phyloP scores from a whole-genome alignment of 2,329 filamentous ascomycete species.

The Ceratocystis diversiconidia region DNA sequence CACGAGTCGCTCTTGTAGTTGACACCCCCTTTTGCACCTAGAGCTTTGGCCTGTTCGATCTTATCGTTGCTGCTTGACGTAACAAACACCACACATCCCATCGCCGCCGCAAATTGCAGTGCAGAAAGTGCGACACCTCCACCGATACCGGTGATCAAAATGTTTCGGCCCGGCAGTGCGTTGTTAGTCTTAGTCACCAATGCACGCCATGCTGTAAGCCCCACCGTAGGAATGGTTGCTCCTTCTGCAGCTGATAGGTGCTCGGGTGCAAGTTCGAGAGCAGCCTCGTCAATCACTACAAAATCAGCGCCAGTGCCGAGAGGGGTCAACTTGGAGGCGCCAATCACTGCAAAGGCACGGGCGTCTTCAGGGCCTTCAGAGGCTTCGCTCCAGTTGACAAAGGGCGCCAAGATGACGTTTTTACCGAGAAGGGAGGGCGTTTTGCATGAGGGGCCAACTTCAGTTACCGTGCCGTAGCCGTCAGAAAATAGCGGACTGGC shows the following conservation, averaged over 20 bases:
- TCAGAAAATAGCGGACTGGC: conserved; percentile 67
- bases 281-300: conserved; percentile 50
- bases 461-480: conserved; percentile 60
- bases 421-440: conserved; percentile 37
- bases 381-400: conserved; percentile 59
- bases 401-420: conserved; percentile 65
- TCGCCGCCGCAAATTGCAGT: conserved; percentile 62
- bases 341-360: conserved; percentile 46
- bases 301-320: conserved; percentile 64
- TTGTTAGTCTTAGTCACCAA: conserved; percentile 63
- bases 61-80: conserved; percentile 63
- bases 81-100: conserved; percentile 67
- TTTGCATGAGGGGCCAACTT: conserved; percentile 38
- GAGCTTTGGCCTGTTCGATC: conserved; percentile 51
- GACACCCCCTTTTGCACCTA: conserved; percentile 74
- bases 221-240: conserved; percentile 72
- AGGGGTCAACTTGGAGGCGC: conserved; percentile 46
- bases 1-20: conserved; percentile 65
- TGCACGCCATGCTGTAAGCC: conserved; percentile 78
- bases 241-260: conserved; percentile 63
- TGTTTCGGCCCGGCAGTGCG: conserved; percentile 50
- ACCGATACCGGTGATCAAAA: conserved; percentile 82
- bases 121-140: conserved; percentile 79
- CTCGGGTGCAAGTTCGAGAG: conserved; percentile 61
- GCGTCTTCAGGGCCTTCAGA: conserved; percentile 60